phyloP scores from a whole-genome alignment of 164 flowering plant genomes.

The Vitis rotundifolia region DNA sequence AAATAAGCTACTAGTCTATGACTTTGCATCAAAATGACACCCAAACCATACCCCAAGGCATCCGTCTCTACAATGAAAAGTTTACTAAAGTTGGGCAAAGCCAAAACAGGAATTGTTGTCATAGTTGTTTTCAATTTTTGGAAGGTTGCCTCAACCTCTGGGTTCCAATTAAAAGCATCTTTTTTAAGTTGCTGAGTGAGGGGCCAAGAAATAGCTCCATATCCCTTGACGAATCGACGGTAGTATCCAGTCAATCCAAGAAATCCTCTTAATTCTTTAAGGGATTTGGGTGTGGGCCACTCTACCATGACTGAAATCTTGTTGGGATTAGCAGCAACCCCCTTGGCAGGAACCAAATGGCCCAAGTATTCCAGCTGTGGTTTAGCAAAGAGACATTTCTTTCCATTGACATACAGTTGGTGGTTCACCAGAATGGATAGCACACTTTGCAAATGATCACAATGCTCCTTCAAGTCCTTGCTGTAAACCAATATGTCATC shows the following conservation, averaged over 20 bases:
- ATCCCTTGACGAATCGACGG: too few species aligned
- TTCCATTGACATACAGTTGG: background rate
- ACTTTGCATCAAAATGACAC: conserved; percentile 2
- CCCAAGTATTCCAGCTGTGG: background rate
- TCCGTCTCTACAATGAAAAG: background rate
- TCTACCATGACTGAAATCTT: conserved; percentile 1
- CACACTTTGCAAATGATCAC: background rate
- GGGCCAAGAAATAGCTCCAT: background rate
- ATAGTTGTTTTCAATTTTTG: background rate
- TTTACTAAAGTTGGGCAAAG: background rate
- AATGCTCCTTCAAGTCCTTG: too few species aligned
- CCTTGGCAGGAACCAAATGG: background rate
- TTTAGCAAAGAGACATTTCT: background rate
- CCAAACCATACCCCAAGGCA: conserved; percentile 5
- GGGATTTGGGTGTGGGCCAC: too few species aligned
- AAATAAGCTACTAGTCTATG: conserved; percentile 1
- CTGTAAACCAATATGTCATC: too few species aligned
- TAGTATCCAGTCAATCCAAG: too few species aligned
- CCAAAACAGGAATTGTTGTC: background rate
- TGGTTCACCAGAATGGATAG: background rate
- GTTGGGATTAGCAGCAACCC: background rate
- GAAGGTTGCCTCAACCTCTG: background rate
- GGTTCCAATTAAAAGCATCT: background rate
- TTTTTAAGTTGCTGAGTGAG: background rate
- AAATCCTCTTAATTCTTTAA: too few species aligned